Percentiles rank a stretch among this genome's conserved stretches.
Conservation (phyloP, 2,329 filamentous ascomycete species). For the Fusarium circinatum region DNA sequence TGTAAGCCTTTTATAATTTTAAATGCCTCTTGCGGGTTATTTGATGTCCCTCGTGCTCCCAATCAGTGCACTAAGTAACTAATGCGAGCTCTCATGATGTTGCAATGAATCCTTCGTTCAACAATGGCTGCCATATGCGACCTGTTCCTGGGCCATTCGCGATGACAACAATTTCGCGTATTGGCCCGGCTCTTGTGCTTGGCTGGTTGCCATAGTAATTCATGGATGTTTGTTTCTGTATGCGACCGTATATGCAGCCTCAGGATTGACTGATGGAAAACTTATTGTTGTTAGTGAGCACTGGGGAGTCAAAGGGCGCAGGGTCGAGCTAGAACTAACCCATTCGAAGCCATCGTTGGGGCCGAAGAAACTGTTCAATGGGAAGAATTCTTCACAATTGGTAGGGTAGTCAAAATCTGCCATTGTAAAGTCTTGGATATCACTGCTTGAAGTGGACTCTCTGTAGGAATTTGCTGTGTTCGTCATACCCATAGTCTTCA, state of each 20-base stretch:
- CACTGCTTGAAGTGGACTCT: conserved; percentile 1
- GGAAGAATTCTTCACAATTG: conserved; percentile 48
- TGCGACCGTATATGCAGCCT: conserved; percentile 15
- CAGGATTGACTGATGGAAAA: conserved; percentile 44
- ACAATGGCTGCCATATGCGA: conserved; percentile 10
- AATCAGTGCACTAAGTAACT: neutral
- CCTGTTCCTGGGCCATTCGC: conserved; percentile 27
- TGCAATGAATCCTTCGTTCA: neutral
- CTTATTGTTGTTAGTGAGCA: conserved; percentile 28
- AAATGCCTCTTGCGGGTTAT: neutral
- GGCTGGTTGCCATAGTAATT: conserved; percentile 20
- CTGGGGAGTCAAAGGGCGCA: neutral
- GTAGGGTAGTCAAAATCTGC: conserved; percentile 31
- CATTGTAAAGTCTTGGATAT: conserved; percentile 18
- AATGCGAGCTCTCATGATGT: neutral
- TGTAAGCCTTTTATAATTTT: conserved; percentile 9
- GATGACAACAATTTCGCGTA: conserved; percentile 14
- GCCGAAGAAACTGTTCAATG: conserved; percentile 52
- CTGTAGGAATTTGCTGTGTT: neutral
- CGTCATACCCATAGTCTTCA: neutral
- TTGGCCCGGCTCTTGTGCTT: neutral
- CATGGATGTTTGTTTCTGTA: neutral
- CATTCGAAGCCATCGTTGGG: conserved; percentile 52
- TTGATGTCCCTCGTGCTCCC: neutral
- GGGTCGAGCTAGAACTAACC: conserved; percentile 45